Evolutionary conservation across 768 basidiomycete species (phyloP), one percentile per base, ranked within the genome.

Genomic region (Psilocybe cyanescens): DNA sequence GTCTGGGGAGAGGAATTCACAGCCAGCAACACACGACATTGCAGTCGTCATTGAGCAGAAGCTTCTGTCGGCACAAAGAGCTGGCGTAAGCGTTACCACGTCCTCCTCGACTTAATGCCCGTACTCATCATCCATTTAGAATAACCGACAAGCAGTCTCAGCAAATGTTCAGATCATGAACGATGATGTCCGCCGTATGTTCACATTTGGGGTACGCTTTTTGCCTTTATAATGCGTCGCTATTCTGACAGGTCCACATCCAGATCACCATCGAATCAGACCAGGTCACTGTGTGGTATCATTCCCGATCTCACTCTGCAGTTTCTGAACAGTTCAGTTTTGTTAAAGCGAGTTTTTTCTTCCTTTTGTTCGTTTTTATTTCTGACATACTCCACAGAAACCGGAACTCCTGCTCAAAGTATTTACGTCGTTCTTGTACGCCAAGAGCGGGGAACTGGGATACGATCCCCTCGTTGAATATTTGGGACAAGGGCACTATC

Each of bases 341-440:
- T n/a, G 24, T 54, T 11, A 35, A 54, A 37, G 52, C 35, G 35
- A 33, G 31, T 8, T 4, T 19, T 17, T 37, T 9, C 12, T 14
- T 44, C 41, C 8, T 8, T 6, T 17, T 17, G 30, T 7, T 54
- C 9, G 31, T 35, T n/a, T 17, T 9, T 48, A 24, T 19, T 6
- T 50, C 46, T 28, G 8, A 50, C 24, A 7, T 50, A 9, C 30
- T 7, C 19, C 30, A 11, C 16, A 57, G 56, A 7, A 46, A 14
- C 44, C 47, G 4, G 29, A 16, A 12, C 8, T 29, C 16, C 33
- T 57, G 14, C 41, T 57, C 28, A 46, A 57, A 31, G 24, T 57
- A n/a, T 57, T 57, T 33, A 31, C 45, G 4, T 29, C 56, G 7
- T 57, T 57, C 45, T 33, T 48, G 16, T 57, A 45, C 14, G 41